phyloP scores from a whole-genome alignment of 805 yeast species.

The Peterozyma xylosa region DNA sequence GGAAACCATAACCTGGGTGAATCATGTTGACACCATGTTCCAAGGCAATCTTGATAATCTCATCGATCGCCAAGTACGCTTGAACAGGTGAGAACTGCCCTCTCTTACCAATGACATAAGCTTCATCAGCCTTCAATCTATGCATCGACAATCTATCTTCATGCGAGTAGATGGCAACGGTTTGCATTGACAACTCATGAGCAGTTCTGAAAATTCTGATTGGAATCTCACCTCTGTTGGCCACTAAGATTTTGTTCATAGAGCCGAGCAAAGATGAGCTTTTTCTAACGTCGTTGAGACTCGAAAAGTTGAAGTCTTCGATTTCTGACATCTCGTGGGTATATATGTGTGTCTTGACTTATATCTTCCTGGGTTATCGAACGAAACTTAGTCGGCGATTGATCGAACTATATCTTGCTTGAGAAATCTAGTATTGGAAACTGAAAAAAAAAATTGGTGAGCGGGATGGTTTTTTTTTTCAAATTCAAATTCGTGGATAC shows the following conservation, averaged over 20 bases:
- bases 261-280: constrained; percentile 39
- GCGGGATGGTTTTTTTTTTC: no score
- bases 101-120: constrained; percentile 82
- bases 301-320: constrained; percentile 6
- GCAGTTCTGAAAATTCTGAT: constrained; percentile 93
- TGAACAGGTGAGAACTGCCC: constrained; percentile 94
- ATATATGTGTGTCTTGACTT: no score
- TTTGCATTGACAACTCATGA: constrained; percentile 93
- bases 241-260: constrained; percentile 63
- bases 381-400: no score
- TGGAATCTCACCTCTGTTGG: constrained; percentile 82
- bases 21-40: constrained; percentile 75
- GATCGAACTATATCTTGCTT: no score
- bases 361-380: no score
- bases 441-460: no score
- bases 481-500: no score
- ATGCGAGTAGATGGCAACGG: constrained; percentile 94
- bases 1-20: constrained; percentile 79
- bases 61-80: constrained; percentile 93
- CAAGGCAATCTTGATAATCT: constrained; percentile 80
- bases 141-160: constrained; percentile 95
- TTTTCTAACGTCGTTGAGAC: constrained; percentile 25
- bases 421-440: no score
- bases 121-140: constrained; percentile 89
- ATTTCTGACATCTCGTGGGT: constrained; percentile 3